Conservation (phyloP, 2,329 filamentous ascomycete genomes). For the Hymenoscyphus fraxineus region DNA sequence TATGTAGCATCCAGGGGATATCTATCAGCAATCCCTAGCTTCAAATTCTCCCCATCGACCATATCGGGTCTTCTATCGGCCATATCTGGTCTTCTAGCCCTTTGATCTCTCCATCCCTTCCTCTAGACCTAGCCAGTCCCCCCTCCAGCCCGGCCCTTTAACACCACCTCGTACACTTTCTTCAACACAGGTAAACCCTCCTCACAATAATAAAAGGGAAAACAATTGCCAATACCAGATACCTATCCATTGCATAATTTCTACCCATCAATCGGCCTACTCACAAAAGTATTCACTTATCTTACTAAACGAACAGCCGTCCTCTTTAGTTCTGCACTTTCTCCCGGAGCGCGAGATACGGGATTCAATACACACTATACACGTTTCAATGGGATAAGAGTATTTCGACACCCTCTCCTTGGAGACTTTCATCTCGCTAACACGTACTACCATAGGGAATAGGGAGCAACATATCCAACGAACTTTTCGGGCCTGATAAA, state of each 20-base stretch:
- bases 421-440: neutral
- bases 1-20: conserved; percentile 47
- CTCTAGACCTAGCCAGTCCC: conserved; percentile 54
- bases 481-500: conserved; percentile 45
- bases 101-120: conserved; percentile 41
- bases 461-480: conserved; percentile 58
- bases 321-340: conserved; percentile 50
- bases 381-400: no score
- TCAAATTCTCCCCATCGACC: conserved; percentile 36
- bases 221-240: conserved; percentile 49
- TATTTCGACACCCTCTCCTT: conserved; percentile 35
- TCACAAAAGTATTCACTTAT: conserved; percentile 35
- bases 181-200: conserved; percentile 48
- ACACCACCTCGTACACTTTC: conserved; percentile 58
- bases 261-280: conserved; percentile 43
- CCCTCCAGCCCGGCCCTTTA: conserved; percentile 54
- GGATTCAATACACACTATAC: no score
- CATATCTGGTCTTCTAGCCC: no score
- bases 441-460: conserved; percentile 40
- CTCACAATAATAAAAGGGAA: conserved; percentile 60
- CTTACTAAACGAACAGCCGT: conserved; percentile 53
- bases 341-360: conserved; percentile 40
- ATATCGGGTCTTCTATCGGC: no score
- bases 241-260: no score
- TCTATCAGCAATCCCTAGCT: conserved; percentile 44